Evolutionary conservation across 2,329 filamentous ascomycete genomes (phyloP), one percentile per base, ranked within the genome.

Genomic region (Fulvia fulva): DNA sequence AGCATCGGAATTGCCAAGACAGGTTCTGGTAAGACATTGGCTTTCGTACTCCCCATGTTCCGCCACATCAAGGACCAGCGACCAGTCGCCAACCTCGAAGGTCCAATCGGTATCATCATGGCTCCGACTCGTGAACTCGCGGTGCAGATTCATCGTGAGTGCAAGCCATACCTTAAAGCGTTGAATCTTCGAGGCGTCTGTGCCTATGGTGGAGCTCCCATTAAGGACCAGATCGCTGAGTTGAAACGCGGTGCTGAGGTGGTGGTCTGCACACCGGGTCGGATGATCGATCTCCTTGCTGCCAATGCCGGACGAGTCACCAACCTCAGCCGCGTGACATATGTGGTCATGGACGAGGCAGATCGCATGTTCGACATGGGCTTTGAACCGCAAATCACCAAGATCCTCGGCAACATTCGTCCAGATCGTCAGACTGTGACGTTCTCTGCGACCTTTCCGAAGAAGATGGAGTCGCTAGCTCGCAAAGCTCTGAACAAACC

Each of bases 291-390:
- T 78, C 83, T 99, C 19, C 80, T 99, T 30, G 90, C 91, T 43
- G 91, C 92, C 53, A 99, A 97, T 71, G 88, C 90, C 64, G 93
- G 93, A n/a, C 86, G 92, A 62, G 92, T 97, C 9, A 96, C 93
- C 12, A 97, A 95, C 69, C 80, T 99, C 57, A 86, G 84, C 65
- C 84, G 94, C 63, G 90, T 96, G 12, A 94, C 91, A 0, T 99
- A 97, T 72, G 86, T 97, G 23, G 94, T 99, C 11, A 83, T 99
- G 41, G 94, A 99, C 71, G 94, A 99, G 76, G 94, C 94, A 50
- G 94, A 99, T 75, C 88, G 94, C 62, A 97, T 99, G 94, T 97
- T 97, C 58, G 94, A 99, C 73, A 97, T 99, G 94, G 94, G 94
- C 14, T 99, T 99, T 70, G 93, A 96, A 75, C 93, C 94, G 1